A percentile compares a stretch with the other conserved stretches of the same genome.
Conservation (phyloP, 164 flowering plant species). For the Stephania yunnanensis region DNA sequence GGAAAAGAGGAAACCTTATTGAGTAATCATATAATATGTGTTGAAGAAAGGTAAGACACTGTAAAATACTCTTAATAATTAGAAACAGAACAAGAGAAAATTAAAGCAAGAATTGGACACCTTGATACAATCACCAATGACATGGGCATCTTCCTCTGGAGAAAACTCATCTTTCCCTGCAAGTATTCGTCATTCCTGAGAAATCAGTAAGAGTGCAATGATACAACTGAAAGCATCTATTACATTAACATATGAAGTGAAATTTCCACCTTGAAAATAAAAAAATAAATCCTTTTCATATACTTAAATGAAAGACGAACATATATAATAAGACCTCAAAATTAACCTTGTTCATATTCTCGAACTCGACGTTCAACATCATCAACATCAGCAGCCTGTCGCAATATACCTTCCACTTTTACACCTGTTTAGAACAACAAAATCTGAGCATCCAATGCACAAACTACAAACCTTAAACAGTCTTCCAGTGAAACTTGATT, state of each 20-base stretch:
- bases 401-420: constrained; percentile 85
- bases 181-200: constrained; percentile 11
- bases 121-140: constrained; percentile 92
- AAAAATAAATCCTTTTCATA: neutral
- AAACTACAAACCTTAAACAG: neutral
- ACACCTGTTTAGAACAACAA: constrained; percentile 42
- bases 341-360: constrained; percentile 86
- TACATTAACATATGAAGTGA: neutral
- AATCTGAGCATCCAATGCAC: neutral
- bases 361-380: constrained; percentile 76
- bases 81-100: neutral
- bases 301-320: neutral
- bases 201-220: constrained; percentile 5
- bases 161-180: constrained; percentile 81
- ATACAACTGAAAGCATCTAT: neutral
- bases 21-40: constrained; percentile 1
- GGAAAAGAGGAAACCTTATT: constrained; percentile 9
- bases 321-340: neutral
- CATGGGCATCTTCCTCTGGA: constrained; percentile 85
- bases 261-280: neutral
- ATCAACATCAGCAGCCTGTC: constrained; percentile 97
- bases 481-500: neutral
- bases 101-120: constrained; percentile 29
- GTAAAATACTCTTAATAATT: neutral
- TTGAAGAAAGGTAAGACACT: neutral